Evolutionary conservation across 2,329 filamentous ascomycete species (phyloP).

Genomic region (Xylaria multiplex): DNA sequence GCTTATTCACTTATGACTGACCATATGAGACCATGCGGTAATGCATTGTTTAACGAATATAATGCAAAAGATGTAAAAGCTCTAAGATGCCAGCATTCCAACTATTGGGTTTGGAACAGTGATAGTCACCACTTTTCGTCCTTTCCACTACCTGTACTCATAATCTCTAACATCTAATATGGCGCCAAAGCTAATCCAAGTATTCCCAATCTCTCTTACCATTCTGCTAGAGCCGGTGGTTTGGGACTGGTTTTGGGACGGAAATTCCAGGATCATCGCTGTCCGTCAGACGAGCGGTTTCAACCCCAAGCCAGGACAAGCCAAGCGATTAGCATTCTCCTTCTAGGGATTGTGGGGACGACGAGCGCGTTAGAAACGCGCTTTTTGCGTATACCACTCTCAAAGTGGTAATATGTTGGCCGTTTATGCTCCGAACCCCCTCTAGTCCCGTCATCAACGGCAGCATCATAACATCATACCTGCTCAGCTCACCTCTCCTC

Average conservation of each 20-base stretch:
- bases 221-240: conserved; percentile 16
- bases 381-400: conserved; percentile 18
- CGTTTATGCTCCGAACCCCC: conserved; percentile 24
- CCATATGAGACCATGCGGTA: conserved; percentile 24
- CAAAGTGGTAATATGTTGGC: conserved; percentile 27
- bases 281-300: conserved; percentile 35
- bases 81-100: not conserved
- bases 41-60: conserved; percentile 20
- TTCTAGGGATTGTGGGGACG: conserved; percentile 26
- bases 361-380: conserved; percentile 23
- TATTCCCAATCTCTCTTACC: conserved; percentile 17
- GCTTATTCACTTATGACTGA: conserved; percentile 26
- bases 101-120: not conserved
- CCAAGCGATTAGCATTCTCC: conserved; percentile 25
- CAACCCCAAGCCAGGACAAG: conserved; percentile 17
- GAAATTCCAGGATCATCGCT: conserved; percentile 36
- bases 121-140: conserved; percentile 3
- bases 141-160: conserved; percentile 1
- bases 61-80: conserved; percentile 3
- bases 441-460: conserved; percentile 21
- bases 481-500: conserved; percentile 34
- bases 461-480: conserved; percentile 31
- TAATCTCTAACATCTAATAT: conserved; percentile 6
- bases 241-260: conserved; percentile 18
- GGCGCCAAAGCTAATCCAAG: conserved; percentile 7